Base-by-base conservation (phyloP, 306 rosid species). In the Pterocarpus macrocarpus region DNA sequence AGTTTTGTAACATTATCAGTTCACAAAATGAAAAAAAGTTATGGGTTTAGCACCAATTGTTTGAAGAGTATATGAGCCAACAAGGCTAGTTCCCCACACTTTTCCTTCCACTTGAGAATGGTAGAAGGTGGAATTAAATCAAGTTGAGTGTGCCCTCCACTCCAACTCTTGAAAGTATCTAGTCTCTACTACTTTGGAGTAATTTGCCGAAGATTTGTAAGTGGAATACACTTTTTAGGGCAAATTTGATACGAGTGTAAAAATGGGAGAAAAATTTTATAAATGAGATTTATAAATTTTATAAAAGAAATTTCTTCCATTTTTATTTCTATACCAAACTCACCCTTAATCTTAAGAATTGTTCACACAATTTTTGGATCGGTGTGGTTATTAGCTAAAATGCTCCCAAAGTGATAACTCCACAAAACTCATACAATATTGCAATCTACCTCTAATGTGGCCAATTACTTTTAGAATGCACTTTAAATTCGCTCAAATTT, bases 51-150 rank as follows among this genome's bases (percentile, higher is more conserved):
- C 36, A 67, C 57, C 52, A 67, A 66, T 66, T 14, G 58, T 43
- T 58, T 67, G 58, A 66, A 57, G 45, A 55, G 16, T 39, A 12
- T 10, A 17, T n/a, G 14, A 59, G 33, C 16, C 63, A 43, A 49
- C 16, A 52, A 71, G 22, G 79, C 0, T 7, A 66, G 30, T 43
- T 44, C 43, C 7, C 30, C 2, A 12, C 62, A 39, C 53, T 55
- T 73, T 47, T 39, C 75, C 33, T 73, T 81, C 53, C 80, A 65
- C 69, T 41, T 30, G 41, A 65, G 52, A 55, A 73, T 50, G 59
- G 11, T 2, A 33, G 28, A 45, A 10, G 12, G 57, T 63, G 47
- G 67, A 50, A 50, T 12, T 14, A 13, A 10, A 9, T 47, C 17
- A 58, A 11, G 33, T 5, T 10, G 65, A 52, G 30, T 10, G 11